Evolutionary conservation across 306 rosid genomes (phyloP).

Genomic region (Pterocarpus macrocarpus): DNA sequence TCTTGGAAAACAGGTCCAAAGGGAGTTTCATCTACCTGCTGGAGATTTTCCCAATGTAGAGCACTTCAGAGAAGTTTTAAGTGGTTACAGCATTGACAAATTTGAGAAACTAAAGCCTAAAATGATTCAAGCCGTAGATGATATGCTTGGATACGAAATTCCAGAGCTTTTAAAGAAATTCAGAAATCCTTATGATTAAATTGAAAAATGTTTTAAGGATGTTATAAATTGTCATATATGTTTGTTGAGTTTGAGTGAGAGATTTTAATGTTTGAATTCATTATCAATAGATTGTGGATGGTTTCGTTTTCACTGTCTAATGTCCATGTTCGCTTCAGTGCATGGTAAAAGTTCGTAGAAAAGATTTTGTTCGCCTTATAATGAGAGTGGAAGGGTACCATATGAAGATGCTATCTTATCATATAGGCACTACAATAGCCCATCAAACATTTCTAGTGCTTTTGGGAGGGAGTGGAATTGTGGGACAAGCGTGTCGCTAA

Average conservation of each 20-base stretch:
- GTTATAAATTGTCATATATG: neutral
- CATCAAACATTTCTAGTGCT: slow-evolving; percentile 6
- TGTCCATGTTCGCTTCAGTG: neutral
- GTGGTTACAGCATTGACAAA: slow-evolving; percentile 75
- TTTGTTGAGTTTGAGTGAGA: neutral
- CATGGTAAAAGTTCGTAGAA: neutral
- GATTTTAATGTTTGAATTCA: slow-evolving; percentile 8
- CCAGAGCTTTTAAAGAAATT: slow-evolving; percentile 89
- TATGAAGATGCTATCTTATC: slow-evolving; percentile 1
- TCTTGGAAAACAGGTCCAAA: slow-evolving; percentile 68
- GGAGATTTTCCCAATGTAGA: slow-evolving; percentile 92
- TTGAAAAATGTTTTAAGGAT: slow-evolving; percentile 1
- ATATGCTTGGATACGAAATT: slow-evolving; percentile 95
- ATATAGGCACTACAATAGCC: neutral
- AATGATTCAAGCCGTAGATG: slow-evolving; percentile 88
- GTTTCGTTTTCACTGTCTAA: slow-evolving; percentile 22
- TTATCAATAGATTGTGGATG: neutral
- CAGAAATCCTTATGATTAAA: slow-evolving; percentile 81
- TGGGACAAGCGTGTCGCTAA: neutral
- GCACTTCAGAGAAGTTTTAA: slow-evolving; percentile 69
- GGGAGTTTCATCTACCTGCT: slow-evolving; percentile 84
- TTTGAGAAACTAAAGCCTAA: slow-evolving; percentile 91
- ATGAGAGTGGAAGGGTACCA: neutral
- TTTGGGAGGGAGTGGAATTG: neutral
- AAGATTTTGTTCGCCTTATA: slow-evolving; percentile 2